A percentile compares a stretch with the other conserved stretches of the same genome.
phyloP scores from a whole-genome alignment of 106 monocot genomes.

The Dioscorea alata region DNA sequence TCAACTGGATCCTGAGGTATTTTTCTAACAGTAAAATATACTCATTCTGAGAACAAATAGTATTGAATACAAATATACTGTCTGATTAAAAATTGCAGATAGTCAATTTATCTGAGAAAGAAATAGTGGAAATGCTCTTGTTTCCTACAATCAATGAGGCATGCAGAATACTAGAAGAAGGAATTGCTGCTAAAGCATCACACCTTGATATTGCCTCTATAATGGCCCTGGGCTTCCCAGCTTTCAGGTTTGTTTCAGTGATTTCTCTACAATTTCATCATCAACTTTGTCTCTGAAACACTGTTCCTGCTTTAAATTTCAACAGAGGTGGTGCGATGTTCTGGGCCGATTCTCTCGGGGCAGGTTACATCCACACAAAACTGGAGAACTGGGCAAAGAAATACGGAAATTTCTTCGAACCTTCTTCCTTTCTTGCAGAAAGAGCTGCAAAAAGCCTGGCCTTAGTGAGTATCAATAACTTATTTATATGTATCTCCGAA shows the following conservation, averaged over 20 bases:
- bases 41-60: too few species aligned
- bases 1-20: background rate
- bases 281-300: background rate
- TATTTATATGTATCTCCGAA: too few species aligned
- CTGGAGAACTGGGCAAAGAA: constrained; percentile 51
- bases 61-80: too few species aligned
- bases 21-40: background rate
- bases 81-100: too few species aligned
- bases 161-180: constrained; percentile 7
- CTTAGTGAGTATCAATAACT: constrained; percentile 37
- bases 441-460: constrained; percentile 62
- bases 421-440: constrained; percentile 72
- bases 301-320: constrained; percentile 3
- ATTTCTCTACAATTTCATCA: background rate
- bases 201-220: constrained; percentile 13
- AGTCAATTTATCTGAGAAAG: background rate
- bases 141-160: constrained; percentile 13
- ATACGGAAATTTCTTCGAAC: constrained; percentile 69
- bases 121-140: constrained; percentile 11
- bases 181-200: constrained; percentile 1
- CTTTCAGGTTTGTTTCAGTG: constrained; percentile 1
- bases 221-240: constrained; percentile 8
- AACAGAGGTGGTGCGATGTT: constrained; percentile 76
- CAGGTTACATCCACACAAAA: constrained; percentile 56
- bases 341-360: constrained; percentile 85